These are phyloP conservation scores for Salix arbutifolia DNA, from an alignment of 345 rosid genomes.

Conservation along the genomic window DNA sequence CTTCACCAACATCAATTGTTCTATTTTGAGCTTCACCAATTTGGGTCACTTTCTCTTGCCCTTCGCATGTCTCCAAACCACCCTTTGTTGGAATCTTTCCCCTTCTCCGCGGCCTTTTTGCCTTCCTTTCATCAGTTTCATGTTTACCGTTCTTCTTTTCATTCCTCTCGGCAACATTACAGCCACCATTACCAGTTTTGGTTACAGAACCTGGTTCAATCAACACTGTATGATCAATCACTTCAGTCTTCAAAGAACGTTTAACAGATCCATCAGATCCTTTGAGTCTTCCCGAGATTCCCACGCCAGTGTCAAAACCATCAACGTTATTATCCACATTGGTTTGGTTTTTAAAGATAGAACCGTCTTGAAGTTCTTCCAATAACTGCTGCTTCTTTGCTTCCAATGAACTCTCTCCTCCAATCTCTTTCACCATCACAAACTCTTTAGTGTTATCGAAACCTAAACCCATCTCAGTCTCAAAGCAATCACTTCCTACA, in stretches of 20 bases:
- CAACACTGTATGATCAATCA: conserved; percentile 75
- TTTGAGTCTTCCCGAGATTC: conserved; percentile 17
- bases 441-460: conserved; percentile 10
- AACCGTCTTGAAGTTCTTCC: conserved; percentile 53
- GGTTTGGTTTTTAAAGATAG: conserved; percentile 29
- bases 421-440: conserved; percentile 12
- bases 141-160: conserved; percentile 37
- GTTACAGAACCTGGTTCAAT: conserved; percentile 38
- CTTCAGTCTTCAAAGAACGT: conserved; percentile 48
- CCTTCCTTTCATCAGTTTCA: conserved; percentile 41
- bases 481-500: conserved; percentile 18
- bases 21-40: conserved; percentile 16
- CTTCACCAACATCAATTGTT: background rate
- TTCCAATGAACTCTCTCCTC: conserved; percentile 41
- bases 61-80: conserved; percentile 18
- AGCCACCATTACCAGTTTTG: conserved; percentile 30
- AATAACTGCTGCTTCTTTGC: conserved; percentile 56
- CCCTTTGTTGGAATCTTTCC: conserved; percentile 29
- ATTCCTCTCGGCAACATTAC: conserved; percentile 28
- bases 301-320: conserved; percentile 6
- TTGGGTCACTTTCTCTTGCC: conserved; percentile 14
- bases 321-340: conserved; percentile 8
- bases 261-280: conserved; percentile 29
- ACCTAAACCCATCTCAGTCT: background rate
- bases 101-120: conserved; percentile 35